Percentiles rank a stretch among this genome's conserved stretches.
Conservation (phyloP, 768 basidiomycete genomes). For the Daedaleopsis sinensis region DNA sequence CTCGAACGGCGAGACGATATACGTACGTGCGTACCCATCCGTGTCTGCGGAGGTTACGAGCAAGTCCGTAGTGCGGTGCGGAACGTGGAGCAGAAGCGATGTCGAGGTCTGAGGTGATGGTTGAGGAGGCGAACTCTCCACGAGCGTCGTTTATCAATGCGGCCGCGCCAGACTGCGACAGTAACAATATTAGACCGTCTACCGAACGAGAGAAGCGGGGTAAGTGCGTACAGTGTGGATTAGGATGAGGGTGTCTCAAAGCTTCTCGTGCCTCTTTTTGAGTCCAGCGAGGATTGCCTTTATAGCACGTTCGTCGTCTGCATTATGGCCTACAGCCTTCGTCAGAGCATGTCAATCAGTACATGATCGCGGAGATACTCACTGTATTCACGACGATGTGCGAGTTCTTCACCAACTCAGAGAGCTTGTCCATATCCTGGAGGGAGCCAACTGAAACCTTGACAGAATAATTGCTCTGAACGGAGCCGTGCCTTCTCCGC, state of each 20-base stretch:
- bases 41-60: conserved; percentile 48
- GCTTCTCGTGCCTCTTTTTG: conserved; percentile 46
- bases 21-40: conserved; percentile 52
- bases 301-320: conserved; percentile 47
- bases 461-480: conserved; percentile 26
- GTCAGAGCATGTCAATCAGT: background rate
- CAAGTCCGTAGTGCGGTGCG: conserved; percentile 54
- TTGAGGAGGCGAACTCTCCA: conserved; percentile 41
- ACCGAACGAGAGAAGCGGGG: background rate
- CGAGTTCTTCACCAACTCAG: conserved; percentile 42
- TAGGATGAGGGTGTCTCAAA: conserved; percentile 34
- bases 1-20: conserved; percentile 54
- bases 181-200: background rate
- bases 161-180: conserved; percentile 31
- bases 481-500: conserved; percentile 36
- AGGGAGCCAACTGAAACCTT: conserved; percentile 23
- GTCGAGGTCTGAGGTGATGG: conserved; percentile 52
- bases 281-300: conserved; percentile 54
- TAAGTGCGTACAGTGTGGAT: conserved; percentile 53
- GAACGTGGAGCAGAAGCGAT: conserved; percentile 45
- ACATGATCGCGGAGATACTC: conserved; percentile 26
- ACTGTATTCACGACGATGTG: conserved; percentile 55
- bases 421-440: conserved; percentile 41
- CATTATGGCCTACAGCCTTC: conserved; percentile 39
- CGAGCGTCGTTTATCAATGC: conserved; percentile 45